Conservation (phyloP, 495 filamentous ascomycete species). For the Lichina pygmaea region DNA sequence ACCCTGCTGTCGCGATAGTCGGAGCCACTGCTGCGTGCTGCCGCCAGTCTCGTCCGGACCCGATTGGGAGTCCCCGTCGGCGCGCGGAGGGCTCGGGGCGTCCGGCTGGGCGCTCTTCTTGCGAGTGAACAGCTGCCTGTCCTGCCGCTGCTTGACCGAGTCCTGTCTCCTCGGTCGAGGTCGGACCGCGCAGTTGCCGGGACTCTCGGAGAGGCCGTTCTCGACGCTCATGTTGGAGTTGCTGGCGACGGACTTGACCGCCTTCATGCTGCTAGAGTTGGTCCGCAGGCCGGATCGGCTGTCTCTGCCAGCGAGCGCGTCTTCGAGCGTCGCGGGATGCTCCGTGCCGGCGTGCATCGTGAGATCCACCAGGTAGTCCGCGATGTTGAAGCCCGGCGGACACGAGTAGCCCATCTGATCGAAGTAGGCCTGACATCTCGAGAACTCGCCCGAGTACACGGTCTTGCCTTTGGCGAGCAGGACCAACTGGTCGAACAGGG, state of each 20-base stretch:
- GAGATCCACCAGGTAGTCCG: slow-evolving; percentile 87
- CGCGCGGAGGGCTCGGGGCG: slow-evolving; percentile 28
- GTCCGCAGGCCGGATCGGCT: slow-evolving; percentile 27
- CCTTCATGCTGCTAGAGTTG: slow-evolving; percentile 63
- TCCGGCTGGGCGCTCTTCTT: slow-evolving; percentile 35
- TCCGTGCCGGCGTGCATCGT: slow-evolving; percentile 73
- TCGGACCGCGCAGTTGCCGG: slow-evolving; percentile 28
- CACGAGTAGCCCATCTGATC: slow-evolving; percentile 73
- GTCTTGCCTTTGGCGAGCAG: slow-evolving; percentile 70
- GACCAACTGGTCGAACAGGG: slow-evolving; percentile 84
- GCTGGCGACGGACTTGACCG: slow-evolving; percentile 79
- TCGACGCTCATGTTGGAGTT: slow-evolving; percentile 38
- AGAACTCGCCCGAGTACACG: slow-evolving; percentile 80
- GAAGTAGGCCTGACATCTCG: slow-evolving; percentile 78
- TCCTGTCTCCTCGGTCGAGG: slow-evolving; percentile 40
- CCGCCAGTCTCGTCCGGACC: slow-evolving; percentile 27
- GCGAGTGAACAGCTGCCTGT: slow-evolving; percentile 70
- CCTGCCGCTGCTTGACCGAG: slow-evolving; percentile 60
- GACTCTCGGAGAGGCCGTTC: slow-evolving; percentile 24
- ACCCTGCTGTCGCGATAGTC: slow-evolving; percentile 38
- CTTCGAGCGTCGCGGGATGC: slow-evolving; percentile 28
- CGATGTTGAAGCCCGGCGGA: slow-evolving; percentile 94
- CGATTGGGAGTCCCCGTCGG: slow-evolving; percentile 8
- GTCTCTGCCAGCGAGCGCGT: slow-evolving; percentile 16
- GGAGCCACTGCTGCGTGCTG: slow-evolving; percentile 33